Evolutionary conservation across 179 eudicot genomes (phyloP).

Genomic region (Beta lomatogona): DNA sequence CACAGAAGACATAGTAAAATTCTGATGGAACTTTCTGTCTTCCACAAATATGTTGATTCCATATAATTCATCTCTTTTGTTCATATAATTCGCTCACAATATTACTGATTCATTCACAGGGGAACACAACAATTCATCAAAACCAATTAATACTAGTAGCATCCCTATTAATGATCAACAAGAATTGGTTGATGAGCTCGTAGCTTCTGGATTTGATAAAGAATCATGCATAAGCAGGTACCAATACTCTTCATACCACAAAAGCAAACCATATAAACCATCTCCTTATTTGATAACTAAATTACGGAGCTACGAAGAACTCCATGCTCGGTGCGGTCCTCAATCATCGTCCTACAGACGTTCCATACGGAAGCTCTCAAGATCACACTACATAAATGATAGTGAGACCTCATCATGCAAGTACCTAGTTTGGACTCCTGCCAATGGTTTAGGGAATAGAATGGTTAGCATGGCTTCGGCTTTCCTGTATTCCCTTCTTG

Average conservation of each 20-base stretch:
- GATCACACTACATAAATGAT: not conserved
- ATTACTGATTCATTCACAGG: not conserved
- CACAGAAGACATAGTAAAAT: too few relatives aligned
- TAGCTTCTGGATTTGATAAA: conserved; percentile 24
- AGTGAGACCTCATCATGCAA: conserved; percentile 38
- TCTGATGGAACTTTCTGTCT: too few relatives aligned
- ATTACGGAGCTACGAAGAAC: conserved; percentile 36
- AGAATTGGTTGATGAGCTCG: conserved; percentile 12
- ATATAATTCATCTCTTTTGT: not conserved
- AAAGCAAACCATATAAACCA: conserved; percentile 30
- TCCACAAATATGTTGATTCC: not conserved
- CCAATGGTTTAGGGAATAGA: conserved; percentile 73
- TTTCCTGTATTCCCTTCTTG: conserved; percentile 69
- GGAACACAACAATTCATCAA: conserved; percentile 11
- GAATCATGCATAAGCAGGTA: conserved; percentile 42
- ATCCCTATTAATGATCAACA: not conserved
- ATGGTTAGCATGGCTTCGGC: conserved; percentile 68
- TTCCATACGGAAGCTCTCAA: conserved; percentile 23
- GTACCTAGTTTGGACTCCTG: conserved; percentile 70
- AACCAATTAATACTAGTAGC: not conserved
- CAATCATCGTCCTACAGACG: conserved; percentile 20
- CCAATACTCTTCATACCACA: conserved; percentile 26
- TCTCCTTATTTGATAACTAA: conserved; percentile 37
- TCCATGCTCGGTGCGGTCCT: conserved; percentile 43
- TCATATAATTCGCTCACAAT: not conserved